These are phyloP conservation scores for Candida incommunis DNA, from an alignment of 805 yeast genomes.

Conservation along the genomic window DNA sequence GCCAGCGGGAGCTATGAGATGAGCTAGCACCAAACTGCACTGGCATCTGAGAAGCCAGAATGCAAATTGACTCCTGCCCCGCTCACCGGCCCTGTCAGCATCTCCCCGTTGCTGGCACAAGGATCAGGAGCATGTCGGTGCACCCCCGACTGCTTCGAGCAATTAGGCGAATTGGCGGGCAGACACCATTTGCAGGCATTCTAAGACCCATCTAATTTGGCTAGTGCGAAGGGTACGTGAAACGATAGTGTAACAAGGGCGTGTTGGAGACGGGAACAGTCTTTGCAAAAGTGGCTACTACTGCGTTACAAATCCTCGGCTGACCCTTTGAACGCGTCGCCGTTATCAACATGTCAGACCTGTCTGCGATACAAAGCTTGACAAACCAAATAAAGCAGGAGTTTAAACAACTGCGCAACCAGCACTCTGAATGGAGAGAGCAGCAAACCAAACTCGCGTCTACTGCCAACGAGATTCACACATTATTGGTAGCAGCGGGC, in stretches of 20 bases:
- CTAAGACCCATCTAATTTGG: too few relatives aligned
- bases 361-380: not conserved
- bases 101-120: too few relatives aligned
- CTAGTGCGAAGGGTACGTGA: too few relatives aligned
- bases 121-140: too few relatives aligned
- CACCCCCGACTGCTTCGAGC: too few relatives aligned
- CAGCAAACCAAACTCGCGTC: not conserved
- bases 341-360: not conserved
- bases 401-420: not conserved
- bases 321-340: not conserved
- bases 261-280: not conserved
- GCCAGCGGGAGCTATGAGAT: not conserved
- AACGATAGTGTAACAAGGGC: too few relatives aligned
- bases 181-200: too few relatives aligned
- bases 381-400: not conserved
- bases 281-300: not conserved
- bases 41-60: not conserved
- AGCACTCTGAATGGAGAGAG: not conserved
- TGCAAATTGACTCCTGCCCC: not conserved
- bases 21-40: not conserved
- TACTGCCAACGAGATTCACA: not conserved
- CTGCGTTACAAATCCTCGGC: not conserved
- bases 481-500: not conserved
- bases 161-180: too few relatives aligned
- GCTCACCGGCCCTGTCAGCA: not conserved